These are phyloP conservation scores for Sphenostylis stenocarpa DNA, from an alignment of 306 rosid species.

Conservation along the genomic window DNA sequence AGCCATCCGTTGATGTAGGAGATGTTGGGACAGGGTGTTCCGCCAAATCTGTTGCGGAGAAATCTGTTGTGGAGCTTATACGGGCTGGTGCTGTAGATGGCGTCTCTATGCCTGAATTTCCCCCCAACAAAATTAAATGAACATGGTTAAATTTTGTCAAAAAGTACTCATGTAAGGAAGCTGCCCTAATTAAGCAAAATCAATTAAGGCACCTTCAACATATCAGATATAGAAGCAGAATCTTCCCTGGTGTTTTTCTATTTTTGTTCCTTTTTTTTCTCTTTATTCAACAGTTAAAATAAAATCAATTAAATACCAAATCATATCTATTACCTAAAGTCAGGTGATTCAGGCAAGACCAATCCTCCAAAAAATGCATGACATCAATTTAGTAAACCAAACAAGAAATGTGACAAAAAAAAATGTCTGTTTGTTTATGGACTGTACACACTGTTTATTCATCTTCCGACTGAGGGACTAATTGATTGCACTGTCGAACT, in stretches of 20 bases:
- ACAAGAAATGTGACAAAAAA: background rate
- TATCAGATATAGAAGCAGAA: background rate
- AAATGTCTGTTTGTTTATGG: background rate
- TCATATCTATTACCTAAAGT: background rate
- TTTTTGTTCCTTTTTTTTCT: background rate
- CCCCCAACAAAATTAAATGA: constrained; percentile 9
- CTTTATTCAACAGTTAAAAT: background rate
- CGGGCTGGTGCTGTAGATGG: constrained; percentile 65
- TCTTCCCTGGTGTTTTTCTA: background rate
- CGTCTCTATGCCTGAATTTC: constrained; percentile 57
- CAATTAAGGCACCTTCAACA: constrained; percentile 23
- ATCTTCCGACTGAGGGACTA: background rate
- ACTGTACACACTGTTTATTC: background rate
- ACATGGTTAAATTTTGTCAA: constrained; percentile 17
- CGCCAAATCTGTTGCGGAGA: constrained; percentile 68
- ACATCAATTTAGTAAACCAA: background rate
- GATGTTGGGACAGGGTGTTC: constrained; percentile 68
- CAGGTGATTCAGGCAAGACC: background rate
- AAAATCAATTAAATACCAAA: background rate
- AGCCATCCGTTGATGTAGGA: constrained; percentile 98
- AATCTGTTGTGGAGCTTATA: constrained; percentile 65
- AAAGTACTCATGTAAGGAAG: background rate
- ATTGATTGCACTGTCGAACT: too few species aligned
- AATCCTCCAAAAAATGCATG: background rate
- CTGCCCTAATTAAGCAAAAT: background rate